These are phyloP conservation scores for Malassezia brasiliensis DNA, from an alignment of 1,284 basidiomycete species.

Conservation along the genomic window DNA sequence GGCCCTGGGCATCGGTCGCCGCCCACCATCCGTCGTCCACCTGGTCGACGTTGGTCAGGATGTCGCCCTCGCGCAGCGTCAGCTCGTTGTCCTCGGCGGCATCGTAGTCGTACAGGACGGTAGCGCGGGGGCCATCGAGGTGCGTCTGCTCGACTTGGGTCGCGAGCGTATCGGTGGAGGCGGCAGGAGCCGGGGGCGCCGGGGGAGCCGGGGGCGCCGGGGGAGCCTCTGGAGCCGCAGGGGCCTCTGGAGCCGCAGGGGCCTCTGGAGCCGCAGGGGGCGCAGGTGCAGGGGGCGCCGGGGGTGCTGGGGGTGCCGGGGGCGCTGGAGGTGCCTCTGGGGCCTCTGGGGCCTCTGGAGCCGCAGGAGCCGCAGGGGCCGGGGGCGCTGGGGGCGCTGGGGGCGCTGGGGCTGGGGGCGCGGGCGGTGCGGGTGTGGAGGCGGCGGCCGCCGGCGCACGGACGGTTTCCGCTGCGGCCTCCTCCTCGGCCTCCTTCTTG, in stretches of 20 bases:
- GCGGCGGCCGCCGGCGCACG: background rate
- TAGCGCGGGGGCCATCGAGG: constrained; percentile 25
- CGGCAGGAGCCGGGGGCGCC: constrained; percentile 3
- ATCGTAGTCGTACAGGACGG: constrained; percentile 40
- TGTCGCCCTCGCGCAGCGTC: constrained; percentile 26
- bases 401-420: background rate
- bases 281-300: constrained; percentile 13
- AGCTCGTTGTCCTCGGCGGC: constrained; percentile 45
- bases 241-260: background rate
- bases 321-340: constrained; percentile 9
- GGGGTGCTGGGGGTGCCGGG: constrained; percentile 19
- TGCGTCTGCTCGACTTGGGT: constrained; percentile 23
- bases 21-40: constrained; percentile 48
- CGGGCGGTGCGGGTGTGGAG: background rate
- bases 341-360: constrained; percentile 1
- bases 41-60: constrained; percentile 35
- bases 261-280: background rate
- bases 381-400: too few species aligned
- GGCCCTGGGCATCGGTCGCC: constrained; percentile 32
- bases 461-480: constrained; percentile 15
- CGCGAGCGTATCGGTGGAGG: constrained; percentile 12
- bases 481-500: constrained; percentile 34
- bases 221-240: constrained; percentile 1
- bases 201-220: background rate
- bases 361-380: background rate